phyloP scores from a whole-genome alignment of 208 protist species.

The Leishmania tarentolae region DNA sequence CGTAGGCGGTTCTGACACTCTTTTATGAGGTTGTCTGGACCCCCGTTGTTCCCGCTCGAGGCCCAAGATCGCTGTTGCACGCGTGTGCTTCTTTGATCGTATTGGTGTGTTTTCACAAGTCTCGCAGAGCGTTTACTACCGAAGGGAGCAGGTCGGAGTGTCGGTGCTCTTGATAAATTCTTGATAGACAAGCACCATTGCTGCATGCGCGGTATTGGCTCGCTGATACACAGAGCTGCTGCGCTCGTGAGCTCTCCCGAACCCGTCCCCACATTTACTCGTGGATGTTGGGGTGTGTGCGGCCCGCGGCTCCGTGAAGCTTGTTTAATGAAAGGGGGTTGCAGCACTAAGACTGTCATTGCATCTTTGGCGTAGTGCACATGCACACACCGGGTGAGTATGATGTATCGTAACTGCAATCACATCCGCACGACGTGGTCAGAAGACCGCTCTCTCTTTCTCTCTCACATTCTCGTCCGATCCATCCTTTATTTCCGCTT shows the following conservation, averaged over 20 bases:
- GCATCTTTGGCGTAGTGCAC: background rate
- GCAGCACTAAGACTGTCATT: background rate
- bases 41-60: background rate
- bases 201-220: background rate
- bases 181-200: background rate
- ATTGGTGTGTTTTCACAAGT: background rate
- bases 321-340: background rate
- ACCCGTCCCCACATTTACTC: background rate
- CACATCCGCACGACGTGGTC: background rate
- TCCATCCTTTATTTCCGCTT: background rate
- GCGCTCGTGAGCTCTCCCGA: background rate
- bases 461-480: constrained; percentile 5
- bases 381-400: background rate
- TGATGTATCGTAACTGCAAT: background rate
- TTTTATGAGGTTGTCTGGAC: background rate
- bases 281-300: background rate
- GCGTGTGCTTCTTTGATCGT: background rate
- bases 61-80: background rate
- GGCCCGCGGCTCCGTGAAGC: background rate
- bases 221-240: background rate
- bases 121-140: background rate
- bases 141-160: background rate
- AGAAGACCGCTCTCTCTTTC: background rate
- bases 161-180: background rate
- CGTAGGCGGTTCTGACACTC: background rate